These are phyloP conservation scores for Eucalyptus viminalis DNA, from an alignment of 345 rosid species.

Conservation along the genomic window DNA sequence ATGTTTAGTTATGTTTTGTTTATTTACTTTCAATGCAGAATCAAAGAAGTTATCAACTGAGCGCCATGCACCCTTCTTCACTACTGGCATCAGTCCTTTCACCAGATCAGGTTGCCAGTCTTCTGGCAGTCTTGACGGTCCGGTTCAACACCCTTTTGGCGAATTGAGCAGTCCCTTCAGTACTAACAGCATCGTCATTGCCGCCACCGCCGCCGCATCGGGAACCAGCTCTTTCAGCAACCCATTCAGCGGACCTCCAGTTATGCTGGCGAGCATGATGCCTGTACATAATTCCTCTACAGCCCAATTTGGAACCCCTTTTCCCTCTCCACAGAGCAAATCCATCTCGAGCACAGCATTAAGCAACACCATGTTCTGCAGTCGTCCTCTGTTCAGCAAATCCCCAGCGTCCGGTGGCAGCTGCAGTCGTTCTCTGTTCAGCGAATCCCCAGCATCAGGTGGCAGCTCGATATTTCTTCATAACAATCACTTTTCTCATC, in stretches of 20 bases:
- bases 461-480: neutral
- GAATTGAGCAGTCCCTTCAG: neutral
- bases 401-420: neutral
- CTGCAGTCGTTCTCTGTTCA: neutral
- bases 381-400: neutral
- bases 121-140: neutral
- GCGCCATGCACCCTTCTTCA: neutral
- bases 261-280: neutral
- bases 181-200: neutral
- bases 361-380: neutral
- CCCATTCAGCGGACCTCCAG: neutral
- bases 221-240: neutral
- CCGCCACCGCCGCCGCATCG: accelerated
- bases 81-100: neutral
- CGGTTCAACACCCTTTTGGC: neutral
- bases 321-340: neutral
- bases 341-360: neutral
- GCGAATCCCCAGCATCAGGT: neutral
- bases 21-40: neutral
- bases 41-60: neutral
- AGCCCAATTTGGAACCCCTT: neutral
- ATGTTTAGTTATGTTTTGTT: neutral
- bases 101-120: neutral
- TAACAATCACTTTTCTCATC: neutral
- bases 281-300: neutral